These are phyloP conservation scores for Dactylellina cionopaga DNA, from an alignment of 2,329 filamentous ascomycete species.

Conservation along the genomic window DNA sequence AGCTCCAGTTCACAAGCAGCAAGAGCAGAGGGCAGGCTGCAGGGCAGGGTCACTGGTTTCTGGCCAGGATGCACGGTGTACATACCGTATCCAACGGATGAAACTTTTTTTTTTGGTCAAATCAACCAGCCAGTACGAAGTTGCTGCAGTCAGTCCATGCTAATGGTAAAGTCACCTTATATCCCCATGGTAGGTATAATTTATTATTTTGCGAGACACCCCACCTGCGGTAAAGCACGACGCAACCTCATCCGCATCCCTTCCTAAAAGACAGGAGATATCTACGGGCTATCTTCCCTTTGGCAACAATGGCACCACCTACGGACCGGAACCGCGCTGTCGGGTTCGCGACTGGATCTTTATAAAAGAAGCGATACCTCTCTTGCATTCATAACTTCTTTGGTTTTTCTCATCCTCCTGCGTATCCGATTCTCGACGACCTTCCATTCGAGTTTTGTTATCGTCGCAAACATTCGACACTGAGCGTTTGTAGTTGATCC, in stretches of 20 bases:
- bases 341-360: constrained; percentile 50
- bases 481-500: constrained; percentile 32
- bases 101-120: constrained; percentile 43
- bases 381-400: constrained; percentile 27
- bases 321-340: constrained; percentile 53
- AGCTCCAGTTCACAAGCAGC: constrained; percentile 44
- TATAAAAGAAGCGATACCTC: constrained; percentile 50
- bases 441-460: constrained; percentile 12
- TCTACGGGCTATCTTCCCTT: constrained; percentile 51
- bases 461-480: constrained; percentile 27
- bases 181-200: constrained; percentile 51
- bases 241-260: constrained; percentile 52
- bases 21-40: constrained; percentile 37
- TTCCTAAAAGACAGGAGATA: constrained; percentile 52
- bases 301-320: constrained; percentile 53
- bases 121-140: constrained; percentile 29
- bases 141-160: constrained; percentile 49
- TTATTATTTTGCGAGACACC: constrained; percentile 52
- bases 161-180: constrained; percentile 53
- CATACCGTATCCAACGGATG: constrained; percentile 43
- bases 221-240: constrained; percentile 52
- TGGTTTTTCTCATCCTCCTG: constrained; percentile 26
- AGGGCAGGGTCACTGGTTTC: constrained; percentile 39
- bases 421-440: constrained; percentile 40
- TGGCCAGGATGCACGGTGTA: constrained; percentile 43